Conservation (phyloP, 441 rosid genomes). For the Aquilaria agallochum region DNA sequence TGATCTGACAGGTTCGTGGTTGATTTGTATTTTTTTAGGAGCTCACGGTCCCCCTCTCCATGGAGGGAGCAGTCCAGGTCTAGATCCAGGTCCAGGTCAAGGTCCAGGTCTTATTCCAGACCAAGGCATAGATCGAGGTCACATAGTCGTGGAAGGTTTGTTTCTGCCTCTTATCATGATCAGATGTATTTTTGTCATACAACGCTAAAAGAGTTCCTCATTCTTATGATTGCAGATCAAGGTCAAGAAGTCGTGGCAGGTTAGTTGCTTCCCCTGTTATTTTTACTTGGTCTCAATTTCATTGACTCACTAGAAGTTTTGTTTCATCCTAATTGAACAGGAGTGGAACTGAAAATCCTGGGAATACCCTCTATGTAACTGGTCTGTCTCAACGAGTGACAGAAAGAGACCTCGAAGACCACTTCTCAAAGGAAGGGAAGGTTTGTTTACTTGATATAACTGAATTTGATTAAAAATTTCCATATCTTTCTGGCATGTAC, state of each 20-base stretch:
- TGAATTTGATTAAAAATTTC: constrained; percentile 3
- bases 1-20: too few relatives aligned
- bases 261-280: constrained; percentile 26
- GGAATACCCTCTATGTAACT: constrained; percentile 89
- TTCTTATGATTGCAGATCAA: constrained; percentile 44
- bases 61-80: constrained; percentile 53
- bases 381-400: constrained; percentile 93
- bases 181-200: too few relatives aligned
- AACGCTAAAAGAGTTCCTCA: not conserved
- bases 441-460: constrained; percentile 23
- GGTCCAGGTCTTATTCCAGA: constrained; percentile 38
- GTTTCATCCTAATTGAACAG: constrained; percentile 29
- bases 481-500: not conserved
- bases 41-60: constrained; percentile 70
- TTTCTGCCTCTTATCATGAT: constrained; percentile 1
- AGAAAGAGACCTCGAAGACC: constrained; percentile 84
- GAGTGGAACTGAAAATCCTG: constrained; percentile 47
- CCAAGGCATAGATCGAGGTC: constrained; percentile 66
- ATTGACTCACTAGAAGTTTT: not conserved
- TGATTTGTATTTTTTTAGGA: constrained; percentile 27
- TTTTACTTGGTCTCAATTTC: not conserved
- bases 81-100: constrained; percentile 38
- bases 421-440: constrained; percentile 98
- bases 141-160: constrained; percentile 80
- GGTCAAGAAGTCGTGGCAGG: constrained; percentile 89